These are phyloP conservation scores for Emericellopsis terricola DNA, from an alignment of 495 filamentous ascomycete species.

Conservation along the genomic window DNA sequence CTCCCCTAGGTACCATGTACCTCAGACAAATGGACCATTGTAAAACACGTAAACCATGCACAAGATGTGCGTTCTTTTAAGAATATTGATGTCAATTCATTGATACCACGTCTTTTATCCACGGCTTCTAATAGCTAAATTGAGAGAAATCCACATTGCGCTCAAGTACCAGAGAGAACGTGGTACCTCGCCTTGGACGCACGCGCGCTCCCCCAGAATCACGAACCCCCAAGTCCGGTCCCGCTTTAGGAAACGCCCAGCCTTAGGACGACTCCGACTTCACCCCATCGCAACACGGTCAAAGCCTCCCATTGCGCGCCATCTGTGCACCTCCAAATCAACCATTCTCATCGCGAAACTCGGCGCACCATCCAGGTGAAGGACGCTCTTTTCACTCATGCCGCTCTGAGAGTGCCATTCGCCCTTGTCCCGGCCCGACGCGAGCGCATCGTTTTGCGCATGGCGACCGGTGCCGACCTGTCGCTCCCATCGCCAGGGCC, in stretches of 20 bases:
- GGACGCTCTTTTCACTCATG: slow-evolving; percentile 19
- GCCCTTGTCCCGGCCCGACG: slow-evolving; percentile 22
- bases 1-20: too few species aligned
- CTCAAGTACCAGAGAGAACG: too few species aligned
- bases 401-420: slow-evolving; percentile 16
- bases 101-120: too few species aligned
- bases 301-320: slow-evolving; percentile 19
- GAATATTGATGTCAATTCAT: too few species aligned
- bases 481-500: slow-evolving; percentile 12
- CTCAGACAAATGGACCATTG: too few species aligned
- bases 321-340: slow-evolving; percentile 20
- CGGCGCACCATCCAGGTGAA: slow-evolving; percentile 19
- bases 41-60: too few species aligned
- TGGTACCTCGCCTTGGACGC: too few species aligned
- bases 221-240: too few species aligned
- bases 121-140: too few species aligned
- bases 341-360: slow-evolving; percentile 14
- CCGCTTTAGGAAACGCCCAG: slow-evolving; percentile 3
- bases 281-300: slow-evolving; percentile 21
- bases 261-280: slow-evolving; percentile 16
- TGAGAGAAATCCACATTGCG: too few species aligned
- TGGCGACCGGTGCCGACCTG: slow-evolving; percentile 22
- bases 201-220: too few species aligned
- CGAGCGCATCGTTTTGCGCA: slow-evolving; percentile 26
- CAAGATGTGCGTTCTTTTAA: too few species aligned